These are phyloP conservation scores for Penstemon barbatus DNA, from an alignment of 257 asterid species.

Conservation along the genomic window DNA sequence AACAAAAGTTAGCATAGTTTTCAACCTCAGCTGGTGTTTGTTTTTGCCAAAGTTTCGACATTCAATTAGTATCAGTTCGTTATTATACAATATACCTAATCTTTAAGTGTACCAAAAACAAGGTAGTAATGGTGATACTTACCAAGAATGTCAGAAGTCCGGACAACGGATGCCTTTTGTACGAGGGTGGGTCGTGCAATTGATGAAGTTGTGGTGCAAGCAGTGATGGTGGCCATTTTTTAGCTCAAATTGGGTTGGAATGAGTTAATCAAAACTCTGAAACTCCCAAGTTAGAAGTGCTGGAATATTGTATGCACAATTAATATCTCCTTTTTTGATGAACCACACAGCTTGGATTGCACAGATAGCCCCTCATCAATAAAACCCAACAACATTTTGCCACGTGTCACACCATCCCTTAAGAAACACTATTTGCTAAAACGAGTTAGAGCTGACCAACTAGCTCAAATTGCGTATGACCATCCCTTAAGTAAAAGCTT, in stretches of 20 bases:
- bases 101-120: too few relatives aligned
- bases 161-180: conserved; percentile 39
- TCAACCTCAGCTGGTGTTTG: too few relatives aligned
- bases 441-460: too few relatives aligned
- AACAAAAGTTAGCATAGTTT: too few relatives aligned
- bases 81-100: too few relatives aligned
- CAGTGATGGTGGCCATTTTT: conserved; percentile 69
- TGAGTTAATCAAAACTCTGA: conserved; percentile 21
- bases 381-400: conserved; percentile 44
- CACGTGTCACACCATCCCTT: conserved; percentile 48
- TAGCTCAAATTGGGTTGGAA: not conserved
- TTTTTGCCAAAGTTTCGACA: too few relatives aligned
- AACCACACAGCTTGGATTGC: conserved; percentile 53
- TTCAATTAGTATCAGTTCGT: too few relatives aligned
- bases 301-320: not conserved
- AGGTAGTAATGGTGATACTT: not conserved
- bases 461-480: too few relatives aligned
- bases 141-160: conserved; percentile 45
- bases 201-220: conserved; percentile 55
- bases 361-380: conserved; percentile 44
- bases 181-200: conserved; percentile 52
- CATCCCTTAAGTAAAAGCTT: too few relatives aligned
- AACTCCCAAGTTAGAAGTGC: conserved; percentile 3
- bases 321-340: conserved; percentile 23
- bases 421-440: conserved; percentile 21